Conservation (phyloP, 1,284 basidiomycete species). For the Stygiomarasmius scandens region DNA sequence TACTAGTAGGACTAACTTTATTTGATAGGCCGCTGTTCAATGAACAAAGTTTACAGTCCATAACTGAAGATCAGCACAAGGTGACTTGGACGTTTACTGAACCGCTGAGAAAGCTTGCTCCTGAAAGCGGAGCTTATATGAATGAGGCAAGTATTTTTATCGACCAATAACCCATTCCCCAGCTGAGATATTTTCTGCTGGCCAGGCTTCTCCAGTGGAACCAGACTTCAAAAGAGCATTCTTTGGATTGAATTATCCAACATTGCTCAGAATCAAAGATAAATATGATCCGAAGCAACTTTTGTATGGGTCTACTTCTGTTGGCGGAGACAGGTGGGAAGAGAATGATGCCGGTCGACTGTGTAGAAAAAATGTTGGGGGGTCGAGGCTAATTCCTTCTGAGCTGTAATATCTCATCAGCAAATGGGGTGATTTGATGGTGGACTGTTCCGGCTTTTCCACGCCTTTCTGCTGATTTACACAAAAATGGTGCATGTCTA, state of each 20-base stretch:
- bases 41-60: too few relatives aligned
- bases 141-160: too few relatives aligned
- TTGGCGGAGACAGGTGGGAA: conserved; percentile 26
- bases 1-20: not conserved
- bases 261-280: conserved; percentile 24
- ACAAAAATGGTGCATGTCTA: too few relatives aligned
- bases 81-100: too few relatives aligned
- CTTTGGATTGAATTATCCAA: conserved; percentile 24
- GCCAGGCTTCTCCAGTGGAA: conserved; percentile 22
- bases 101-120: conserved; percentile 16
- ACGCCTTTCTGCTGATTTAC: too few relatives aligned
- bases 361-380: too few relatives aligned
- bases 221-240: conserved; percentile 24
- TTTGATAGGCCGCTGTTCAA: not conserved
- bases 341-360: conserved; percentile 20
- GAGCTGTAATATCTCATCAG: too few relatives aligned
- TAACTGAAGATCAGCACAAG: too few relatives aligned
- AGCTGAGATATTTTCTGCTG: not conserved
- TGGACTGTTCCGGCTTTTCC: too few relatives aligned
- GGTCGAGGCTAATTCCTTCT: too few relatives aligned
- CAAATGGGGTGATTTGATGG: too few relatives aligned
- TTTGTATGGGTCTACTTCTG: conserved; percentile 23
- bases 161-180: not conserved
- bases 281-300: conserved; percentile 26
- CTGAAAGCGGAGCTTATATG: conserved; percentile 18